Evolutionary conservation across 192 early-diverging fungal species (phyloP).

Genomic region (Diversispora epigaea): DNA sequence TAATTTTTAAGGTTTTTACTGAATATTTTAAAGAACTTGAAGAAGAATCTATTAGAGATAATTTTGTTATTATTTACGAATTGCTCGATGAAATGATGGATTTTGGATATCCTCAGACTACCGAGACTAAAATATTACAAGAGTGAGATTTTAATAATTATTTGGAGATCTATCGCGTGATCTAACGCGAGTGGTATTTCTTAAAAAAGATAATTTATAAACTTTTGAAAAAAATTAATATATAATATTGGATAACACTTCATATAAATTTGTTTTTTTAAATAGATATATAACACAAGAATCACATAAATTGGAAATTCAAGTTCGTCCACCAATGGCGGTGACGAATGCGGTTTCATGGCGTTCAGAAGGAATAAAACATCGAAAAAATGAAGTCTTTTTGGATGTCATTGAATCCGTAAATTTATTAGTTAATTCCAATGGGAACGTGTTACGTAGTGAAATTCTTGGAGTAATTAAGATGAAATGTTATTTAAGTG

Average conservation of each 20-base stretch:
- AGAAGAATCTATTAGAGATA: conserved; percentile 87
- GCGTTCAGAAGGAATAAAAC: conserved; percentile 90
- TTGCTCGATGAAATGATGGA: conserved; percentile 93
- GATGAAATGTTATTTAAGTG: conserved; percentile 84
- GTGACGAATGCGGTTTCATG: conserved; percentile 94
- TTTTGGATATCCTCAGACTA: conserved; percentile 87
- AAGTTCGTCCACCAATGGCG: conserved; percentile 86
- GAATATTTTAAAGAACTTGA: conserved; percentile 92
- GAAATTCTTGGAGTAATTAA: conserved; percentile 82
- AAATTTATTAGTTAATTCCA: conserved; percentile 82
- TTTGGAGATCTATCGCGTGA: too few species aligned
- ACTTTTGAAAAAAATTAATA: neutral
- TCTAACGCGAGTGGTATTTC: too few species aligned
- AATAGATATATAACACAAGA: conserved; percentile 93
- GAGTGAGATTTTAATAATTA: conserved; percentile 46
- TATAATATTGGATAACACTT: neutral
- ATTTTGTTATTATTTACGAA: conserved; percentile 91
- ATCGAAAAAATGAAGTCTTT: conserved; percentile 98
- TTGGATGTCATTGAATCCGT: conserved; percentile 98
- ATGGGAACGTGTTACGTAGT: conserved; percentile 54
- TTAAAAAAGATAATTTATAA: neutral
- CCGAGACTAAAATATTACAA: conserved; percentile 83
- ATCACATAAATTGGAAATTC: conserved; percentile 89
- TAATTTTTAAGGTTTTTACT: conserved; percentile 66
- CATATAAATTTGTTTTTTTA: neutral